Evolutionary conservation across 1,284 basidiomycete genomes (phyloP), one percentile per base, ranked within the genome.

Genomic region (Puccinia horiana): DNA sequence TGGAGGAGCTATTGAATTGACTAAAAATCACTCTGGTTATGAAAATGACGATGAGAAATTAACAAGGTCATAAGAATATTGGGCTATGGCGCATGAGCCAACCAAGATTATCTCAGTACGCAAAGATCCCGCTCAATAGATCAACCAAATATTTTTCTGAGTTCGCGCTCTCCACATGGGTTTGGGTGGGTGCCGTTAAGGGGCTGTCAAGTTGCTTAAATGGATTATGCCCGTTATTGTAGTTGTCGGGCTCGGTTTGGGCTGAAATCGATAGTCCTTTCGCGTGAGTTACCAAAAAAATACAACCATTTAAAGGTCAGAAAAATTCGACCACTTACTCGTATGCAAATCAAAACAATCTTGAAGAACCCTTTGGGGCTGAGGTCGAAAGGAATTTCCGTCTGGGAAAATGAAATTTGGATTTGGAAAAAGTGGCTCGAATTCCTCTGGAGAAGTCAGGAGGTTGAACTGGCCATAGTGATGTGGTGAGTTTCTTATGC

Each of bases 381-480:
- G 67, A 8, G 67, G 23, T 12, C 23, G 49, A 52, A 74, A 74
- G 40, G 44, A 74, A 52, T 52, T 52, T 29, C 32, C 72, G 32
- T 54, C 72, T 42, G 72, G 42, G 29, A 74, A 74, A 32, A 47
- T 54, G 49, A 74, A 74, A 26, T 74, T 47, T 14, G 72, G 72
- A 20, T 16, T 42, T 14, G 44, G 42, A 52, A 74, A 74, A 11
- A 49, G 37, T 16, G n/a, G 44, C 44, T 32, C 72, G 9, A 54
- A 40, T 26, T 74, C 44, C 29, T 74, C 26, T 18, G 72, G 49
- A 32, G 72, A 49, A n/a, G n/a, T n/a, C n/a, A 23, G 52, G 23
- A 49, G 26, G 23, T 40, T 32, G 29, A 26, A 52, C 42, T 74
- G 72, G 49, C 54, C 8, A n/a, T 29, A n/a, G 32, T 54, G 29